phyloP scores from a whole-genome alignment of 2,329 filamentous ascomycete species.

The Myriosclerotinia scirpicola region DNA sequence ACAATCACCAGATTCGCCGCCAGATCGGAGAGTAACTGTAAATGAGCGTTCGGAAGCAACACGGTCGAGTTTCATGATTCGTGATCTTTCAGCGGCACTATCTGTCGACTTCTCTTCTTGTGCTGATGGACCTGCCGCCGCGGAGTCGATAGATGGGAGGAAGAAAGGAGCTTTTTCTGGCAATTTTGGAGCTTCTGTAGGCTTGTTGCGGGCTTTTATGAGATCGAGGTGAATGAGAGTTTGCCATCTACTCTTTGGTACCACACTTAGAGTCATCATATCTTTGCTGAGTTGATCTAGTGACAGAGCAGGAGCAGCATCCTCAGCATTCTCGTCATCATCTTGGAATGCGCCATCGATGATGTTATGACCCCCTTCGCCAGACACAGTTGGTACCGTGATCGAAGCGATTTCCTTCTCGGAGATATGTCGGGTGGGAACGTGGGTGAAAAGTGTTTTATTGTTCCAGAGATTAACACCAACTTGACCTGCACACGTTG shows the following conservation, averaged over 20 bases:
- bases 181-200: slow-evolving; percentile 83
- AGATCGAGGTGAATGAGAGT: slow-evolving; percentile 88
- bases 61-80: slow-evolving; percentile 67
- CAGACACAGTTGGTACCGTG: slow-evolving; percentile 71
- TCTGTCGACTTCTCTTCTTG: slow-evolving; percentile 36
- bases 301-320: slow-evolving; percentile 54
- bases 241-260: slow-evolving; percentile 92
- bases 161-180: slow-evolving; percentile 97
- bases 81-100: slow-evolving; percentile 54
- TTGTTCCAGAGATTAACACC: slow-evolving; percentile 98
- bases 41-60: slow-evolving; percentile 58
- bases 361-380: slow-evolving; percentile 74
- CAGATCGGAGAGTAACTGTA: slow-evolving; percentile 55
- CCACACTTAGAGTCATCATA: slow-evolving; percentile 83
- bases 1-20: slow-evolving; percentile 60
- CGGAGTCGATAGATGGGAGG: slow-evolving; percentile 64
- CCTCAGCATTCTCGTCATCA: slow-evolving; percentile 51
- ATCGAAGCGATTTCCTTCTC: slow-evolving; percentile 70
- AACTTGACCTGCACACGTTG: slow-evolving; percentile 75
- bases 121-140: slow-evolving; percentile 27
- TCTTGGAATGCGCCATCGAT: slow-evolving; percentile 74
- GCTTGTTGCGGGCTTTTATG: slow-evolving; percentile 89
- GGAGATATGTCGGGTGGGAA: slow-evolving; percentile 80
- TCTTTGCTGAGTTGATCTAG: slow-evolving; percentile 78
- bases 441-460: slow-evolving; percentile 83